Evolutionary conservation across 1,284 basidiomycete genomes (phyloP), one percentile per base, ranked within the genome.

Genomic region (Apiotrichum akiyoshidainum): DNA sequence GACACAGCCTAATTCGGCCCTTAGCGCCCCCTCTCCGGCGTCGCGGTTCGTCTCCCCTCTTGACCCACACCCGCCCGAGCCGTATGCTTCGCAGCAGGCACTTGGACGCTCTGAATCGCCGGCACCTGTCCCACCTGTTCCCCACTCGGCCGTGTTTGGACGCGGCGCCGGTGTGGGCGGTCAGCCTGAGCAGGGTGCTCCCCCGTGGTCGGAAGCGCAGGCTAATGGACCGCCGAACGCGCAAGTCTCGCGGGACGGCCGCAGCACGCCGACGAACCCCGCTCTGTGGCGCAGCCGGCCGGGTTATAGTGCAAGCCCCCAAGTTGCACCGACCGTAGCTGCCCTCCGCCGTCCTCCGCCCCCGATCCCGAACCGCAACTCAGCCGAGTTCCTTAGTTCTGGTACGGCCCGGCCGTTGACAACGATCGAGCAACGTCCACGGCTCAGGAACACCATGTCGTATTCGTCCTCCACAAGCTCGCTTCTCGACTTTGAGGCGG

Each of bases 381-480:
- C 35, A 33, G 17, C 14, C 54, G 42, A 44, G 42, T 44, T 44
- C 42, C 42, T 44, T 5, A 21, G 19, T 10, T n/a, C 42, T 3
- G 42, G 3, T 19, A 4, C 34, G 35, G 10, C 42, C n/a, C n/a
- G n/a, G 10, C 42, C 7, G 13, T 4, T n/a, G 17, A 16, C 40
- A n/a, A 17, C 2, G 40, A n/a, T 13, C 5, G n/a, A n/a, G n/a
- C 19, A 2, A 5, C 42, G 17, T 5, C 17, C n/a, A 5, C n/a
- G 10, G 9, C 19, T 1, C 19, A 11, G 5, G 10, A n/a, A n/a
- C 19, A 12, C 8, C n/a, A 12, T 13, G 13, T 58, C 60, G 8
- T 39, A 47, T 16, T 52, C 54, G 7, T 59, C 57, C 10, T 50
- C 57, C 1, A 57, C 60, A 5, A 59, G 54, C n/a, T 56, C 57